These are phyloP conservation scores for Corymbia citriodora DNA, from an alignment of 441 rosid genomes.

Conservation along the genomic window DNA sequence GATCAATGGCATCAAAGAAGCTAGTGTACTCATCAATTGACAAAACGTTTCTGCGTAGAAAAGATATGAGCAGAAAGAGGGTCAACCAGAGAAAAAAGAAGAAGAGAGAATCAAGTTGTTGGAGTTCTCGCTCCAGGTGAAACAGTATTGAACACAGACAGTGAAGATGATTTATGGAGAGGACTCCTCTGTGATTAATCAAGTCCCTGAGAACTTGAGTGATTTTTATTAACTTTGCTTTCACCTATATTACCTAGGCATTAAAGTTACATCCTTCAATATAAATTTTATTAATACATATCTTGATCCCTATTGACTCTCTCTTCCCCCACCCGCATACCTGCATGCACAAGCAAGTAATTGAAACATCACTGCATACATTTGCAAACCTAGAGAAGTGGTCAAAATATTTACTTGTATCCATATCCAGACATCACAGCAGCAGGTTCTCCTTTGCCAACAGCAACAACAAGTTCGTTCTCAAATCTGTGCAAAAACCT, in stretches of 20 bases:
- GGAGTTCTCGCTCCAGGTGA: background rate
- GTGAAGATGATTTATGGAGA: background rate
- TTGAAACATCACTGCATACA: background rate
- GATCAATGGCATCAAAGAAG: constrained; percentile 73
- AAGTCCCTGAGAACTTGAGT: background rate
- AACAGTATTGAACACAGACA: background rate
- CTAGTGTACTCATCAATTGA: constrained; percentile 76
- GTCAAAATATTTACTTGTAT: constrained; percentile 42
- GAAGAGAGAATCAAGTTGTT: background rate
- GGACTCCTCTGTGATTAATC: background rate
- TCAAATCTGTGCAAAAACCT: constrained; percentile 35
- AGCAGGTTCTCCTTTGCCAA: constrained; percentile 90
- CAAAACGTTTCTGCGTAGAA: constrained; percentile 62
- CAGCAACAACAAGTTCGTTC: constrained; percentile 71
- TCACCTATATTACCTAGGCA: background rate
- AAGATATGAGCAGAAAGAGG: background rate
- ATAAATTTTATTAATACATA: background rate
- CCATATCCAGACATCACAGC: constrained; percentile 77
- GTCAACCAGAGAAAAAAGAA: background rate
- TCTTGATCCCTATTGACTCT: background rate
- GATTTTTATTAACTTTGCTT: background rate
- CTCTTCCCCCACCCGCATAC: background rate
- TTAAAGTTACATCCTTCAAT: background rate
- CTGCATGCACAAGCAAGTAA: background rate
- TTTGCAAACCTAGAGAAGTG: background rate